These are phyloP conservation scores for Capsicum rhomboideum DNA, from an alignment of 257 asterid genomes.

Conservation along the genomic window DNA sequence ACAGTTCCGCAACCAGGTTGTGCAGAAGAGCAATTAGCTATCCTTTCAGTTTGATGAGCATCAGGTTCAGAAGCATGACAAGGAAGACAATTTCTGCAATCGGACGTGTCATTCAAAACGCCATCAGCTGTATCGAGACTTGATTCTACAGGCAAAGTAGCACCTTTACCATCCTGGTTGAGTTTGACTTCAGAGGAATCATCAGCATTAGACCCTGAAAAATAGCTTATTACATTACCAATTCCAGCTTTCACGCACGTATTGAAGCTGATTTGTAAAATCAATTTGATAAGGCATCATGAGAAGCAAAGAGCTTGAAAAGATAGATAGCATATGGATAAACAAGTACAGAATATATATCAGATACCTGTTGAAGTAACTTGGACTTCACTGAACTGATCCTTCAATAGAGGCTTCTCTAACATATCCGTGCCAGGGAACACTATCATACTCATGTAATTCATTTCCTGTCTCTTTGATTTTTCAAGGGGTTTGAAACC, in stretches of 20 bases:
- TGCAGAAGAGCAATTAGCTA: slow-evolving; percentile 1
- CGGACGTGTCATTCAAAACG: neutral
- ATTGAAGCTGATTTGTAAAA: neutral
- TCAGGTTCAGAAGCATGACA: neutral
- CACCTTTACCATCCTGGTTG: neutral
- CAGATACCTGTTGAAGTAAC: slow-evolving; percentile 40
- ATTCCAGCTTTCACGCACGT: neutral
- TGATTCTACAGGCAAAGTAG: neutral
- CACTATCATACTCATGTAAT: slow-evolving; percentile 59
- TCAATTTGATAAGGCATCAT: neutral
- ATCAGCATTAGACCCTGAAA: slow-evolving; percentile 4
- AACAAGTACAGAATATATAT: neutral
- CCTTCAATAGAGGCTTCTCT: slow-evolving; percentile 48
- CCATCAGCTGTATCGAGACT: neutral
- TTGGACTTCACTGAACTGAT: slow-evolving; percentile 4
- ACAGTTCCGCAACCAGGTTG: neutral
- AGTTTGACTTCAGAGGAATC: slow-evolving; percentile 1
- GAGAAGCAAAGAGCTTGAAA: neutral
- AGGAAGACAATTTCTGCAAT: neutral
- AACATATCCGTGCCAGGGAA: slow-evolving; percentile 80
- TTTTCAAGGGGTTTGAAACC: slow-evolving; percentile 71
- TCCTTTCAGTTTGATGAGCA: neutral
- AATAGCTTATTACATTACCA: neutral
- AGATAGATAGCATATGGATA: neutral
- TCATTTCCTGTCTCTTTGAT: slow-evolving; percentile 56